A percentile compares a stretch with the other conserved stretches of the same genome.
These are phyloP conservation scores for Leishmania turanica DNA, from an alignment of 208 protist species.

Conservation along the genomic window DNA sequence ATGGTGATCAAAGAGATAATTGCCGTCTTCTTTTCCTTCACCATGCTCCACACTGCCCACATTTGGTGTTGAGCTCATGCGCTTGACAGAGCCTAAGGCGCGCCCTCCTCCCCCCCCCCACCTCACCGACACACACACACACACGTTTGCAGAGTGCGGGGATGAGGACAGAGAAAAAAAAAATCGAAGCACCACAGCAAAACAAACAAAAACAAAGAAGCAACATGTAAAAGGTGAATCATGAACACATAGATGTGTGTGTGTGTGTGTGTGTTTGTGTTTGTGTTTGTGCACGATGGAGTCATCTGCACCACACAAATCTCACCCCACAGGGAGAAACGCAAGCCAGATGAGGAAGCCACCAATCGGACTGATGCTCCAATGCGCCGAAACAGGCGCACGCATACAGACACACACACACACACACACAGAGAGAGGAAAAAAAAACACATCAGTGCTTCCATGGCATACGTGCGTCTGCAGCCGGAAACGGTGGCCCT, in stretches of 20 bases:
- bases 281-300: background rate
- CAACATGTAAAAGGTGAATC: background rate
- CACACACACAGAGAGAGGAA: background rate
- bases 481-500: background rate
- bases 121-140: background rate
- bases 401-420: background rate
- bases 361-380: background rate
- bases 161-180: background rate
- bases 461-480: background rate
- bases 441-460: background rate
- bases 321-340: background rate
- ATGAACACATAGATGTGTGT: background rate
- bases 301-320: background rate
- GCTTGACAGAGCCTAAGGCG: background rate
- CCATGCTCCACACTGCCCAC: background rate
- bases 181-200: background rate
- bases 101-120: background rate
- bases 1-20: background rate
- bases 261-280: no score
- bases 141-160: background rate
- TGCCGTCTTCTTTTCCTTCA: background rate
- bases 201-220: background rate
- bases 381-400: background rate
- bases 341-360: background rate
- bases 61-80: background rate